These are phyloP conservation scores for Solanum infundibuliforme DNA, from an alignment of 257 asterid species.

Conservation along the genomic window DNA sequence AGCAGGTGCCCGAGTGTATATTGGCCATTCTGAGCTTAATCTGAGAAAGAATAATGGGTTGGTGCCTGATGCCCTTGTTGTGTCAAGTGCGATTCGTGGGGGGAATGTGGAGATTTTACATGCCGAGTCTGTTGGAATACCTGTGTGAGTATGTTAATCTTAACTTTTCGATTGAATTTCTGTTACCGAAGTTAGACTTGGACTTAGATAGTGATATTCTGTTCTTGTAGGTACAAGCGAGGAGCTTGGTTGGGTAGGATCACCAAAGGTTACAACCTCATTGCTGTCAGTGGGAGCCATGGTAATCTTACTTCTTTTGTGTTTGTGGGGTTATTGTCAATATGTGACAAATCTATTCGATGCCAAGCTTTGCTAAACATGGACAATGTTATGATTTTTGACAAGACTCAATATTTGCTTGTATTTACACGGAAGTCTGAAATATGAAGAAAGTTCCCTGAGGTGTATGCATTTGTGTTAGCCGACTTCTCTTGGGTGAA, in stretches of 20 bases:
- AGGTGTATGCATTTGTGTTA: neutral
- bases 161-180: neutral
- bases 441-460: neutral
- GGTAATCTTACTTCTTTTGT: conserved; percentile 11
- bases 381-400: neutral
- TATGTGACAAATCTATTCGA: neutral
- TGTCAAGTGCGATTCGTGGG: conserved; percentile 24
- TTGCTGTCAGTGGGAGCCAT: conserved; percentile 32
- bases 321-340: neutral
- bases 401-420: neutral
- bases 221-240: conserved; percentile 17
- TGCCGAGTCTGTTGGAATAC: conserved; percentile 20
- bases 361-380: neutral
- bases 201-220: neutral
- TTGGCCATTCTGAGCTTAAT: conserved; percentile 26
- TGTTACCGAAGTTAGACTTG: neutral
- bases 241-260: conserved; percentile 30
- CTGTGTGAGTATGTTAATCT: conserved; percentile 11
- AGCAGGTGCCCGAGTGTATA: conserved; percentile 15
- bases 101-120: conserved; percentile 22
- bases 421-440: neutral
- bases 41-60: conserved; percentile 2
- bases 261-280: conserved; percentile 22
- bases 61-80: conserved; percentile 21
- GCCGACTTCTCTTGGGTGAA: neutral